phyloP scores from a whole-genome alignment of 2,329 filamentous ascomycete species.

The Penicillium digitatum region DNA sequence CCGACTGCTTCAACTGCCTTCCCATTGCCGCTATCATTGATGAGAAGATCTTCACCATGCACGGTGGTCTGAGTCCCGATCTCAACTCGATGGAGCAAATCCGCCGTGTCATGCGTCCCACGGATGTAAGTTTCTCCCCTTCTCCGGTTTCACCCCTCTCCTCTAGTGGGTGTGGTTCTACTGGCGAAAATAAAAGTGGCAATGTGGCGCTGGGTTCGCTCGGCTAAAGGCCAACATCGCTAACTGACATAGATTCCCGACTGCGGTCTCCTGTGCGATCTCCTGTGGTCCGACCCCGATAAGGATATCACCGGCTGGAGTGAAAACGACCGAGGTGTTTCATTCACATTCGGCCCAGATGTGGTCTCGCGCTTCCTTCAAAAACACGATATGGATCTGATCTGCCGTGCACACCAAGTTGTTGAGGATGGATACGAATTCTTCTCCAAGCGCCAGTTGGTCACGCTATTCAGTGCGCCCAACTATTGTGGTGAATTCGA shows the following conservation, averaged over 20 bases:
- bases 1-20: conserved; percentile 98
- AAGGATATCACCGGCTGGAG: conserved; percentile 99
- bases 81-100: conserved; percentile 99
- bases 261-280: conserved; percentile 93
- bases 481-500: conserved; percentile 99
- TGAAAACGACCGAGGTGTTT: conserved; percentile 97
- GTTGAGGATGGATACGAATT: conserved; percentile 99
- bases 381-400: conserved; percentile 99
- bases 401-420: conserved; percentile 97
- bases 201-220: conserved; percentile 18
- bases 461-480: conserved; percentile 94
- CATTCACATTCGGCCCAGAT: conserved; percentile 96
- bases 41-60: conserved; percentile 99
- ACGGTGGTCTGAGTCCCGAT: conserved; percentile 93
- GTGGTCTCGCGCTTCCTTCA: conserved; percentile 96
- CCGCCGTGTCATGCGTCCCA: conserved; percentile 95
- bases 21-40: conserved; percentile 98
- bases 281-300: conserved; percentile 97
- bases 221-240: conserved; percentile 37
- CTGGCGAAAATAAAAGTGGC: conserved; percentile 8
- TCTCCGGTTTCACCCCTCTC: not conserved
- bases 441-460: conserved; percentile 96
- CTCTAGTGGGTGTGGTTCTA: conserved; percentile 1
- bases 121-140: conserved; percentile 69
- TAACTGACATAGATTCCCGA: conserved; percentile 76